Conservation (phyloP, 176 grass and related monocot genomes). For the Echinochloa phyllopogon region DNA sequence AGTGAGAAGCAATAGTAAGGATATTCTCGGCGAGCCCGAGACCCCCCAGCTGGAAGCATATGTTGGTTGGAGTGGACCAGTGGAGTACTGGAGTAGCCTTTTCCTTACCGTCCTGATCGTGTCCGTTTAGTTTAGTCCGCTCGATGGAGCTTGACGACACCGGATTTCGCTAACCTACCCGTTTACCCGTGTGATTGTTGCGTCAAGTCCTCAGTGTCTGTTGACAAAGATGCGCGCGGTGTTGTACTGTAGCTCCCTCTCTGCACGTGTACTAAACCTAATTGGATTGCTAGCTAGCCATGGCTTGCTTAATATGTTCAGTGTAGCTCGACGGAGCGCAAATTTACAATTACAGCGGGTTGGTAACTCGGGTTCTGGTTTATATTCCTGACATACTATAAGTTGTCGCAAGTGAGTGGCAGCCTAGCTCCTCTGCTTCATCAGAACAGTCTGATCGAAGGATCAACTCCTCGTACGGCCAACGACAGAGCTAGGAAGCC, state of each 20-base stretch:
- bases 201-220: not conserved
- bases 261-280: not conserved
- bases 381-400: not conserved
- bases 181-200: not conserved
- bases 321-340: constrained; percentile 15
- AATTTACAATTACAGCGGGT: not conserved
- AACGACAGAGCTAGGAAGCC: not conserved
- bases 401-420: not conserved
- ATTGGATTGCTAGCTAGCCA: not conserved
- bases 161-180: constrained; percentile 9
- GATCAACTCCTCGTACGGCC: not conserved
- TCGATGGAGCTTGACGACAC: constrained; percentile 33
- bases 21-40: not conserved
- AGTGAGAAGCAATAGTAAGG: not conserved
- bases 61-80: not conserved
- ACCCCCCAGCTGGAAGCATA: not conserved
- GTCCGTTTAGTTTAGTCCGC: not conserved
- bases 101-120: not conserved
- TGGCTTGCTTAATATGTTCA: constrained; percentile 7
- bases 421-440: not conserved
- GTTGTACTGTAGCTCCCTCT: not conserved
- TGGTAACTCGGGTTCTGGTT: not conserved
- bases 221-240: constrained; percentile 40
- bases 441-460: not conserved
- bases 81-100: not conserved